A percentile compares a stretch with the other conserved stretches of the same genome.
These are phyloP conservation scores for Dunaliella primolecta DNA, from an alignment of 139 green algal genomes.

Conservation along the genomic window DNA sequence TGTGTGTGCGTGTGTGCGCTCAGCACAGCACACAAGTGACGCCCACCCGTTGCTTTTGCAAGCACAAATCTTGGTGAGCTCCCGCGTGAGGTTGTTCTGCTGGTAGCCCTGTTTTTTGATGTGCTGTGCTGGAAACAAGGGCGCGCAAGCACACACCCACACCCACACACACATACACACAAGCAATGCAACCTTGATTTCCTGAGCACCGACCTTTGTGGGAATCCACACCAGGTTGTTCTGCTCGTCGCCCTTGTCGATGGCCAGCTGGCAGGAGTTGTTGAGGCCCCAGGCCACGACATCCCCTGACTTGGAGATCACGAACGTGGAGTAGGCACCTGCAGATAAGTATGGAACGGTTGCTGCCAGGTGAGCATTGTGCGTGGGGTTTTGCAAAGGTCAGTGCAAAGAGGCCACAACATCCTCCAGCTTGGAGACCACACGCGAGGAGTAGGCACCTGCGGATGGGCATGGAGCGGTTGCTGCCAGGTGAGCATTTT, in stretches of 20 bases:
- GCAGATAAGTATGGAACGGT: too few relatives aligned
- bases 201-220: neutral
- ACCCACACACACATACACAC: neutral
- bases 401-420: too few relatives aligned
- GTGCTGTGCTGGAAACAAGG: too few relatives aligned
- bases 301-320: slow-evolving; percentile 47
- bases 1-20: neutral
- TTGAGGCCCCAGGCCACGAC: slow-evolving; percentile 83
- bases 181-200: neutral
- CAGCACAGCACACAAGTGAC: neutral
- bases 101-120: too few relatives aligned
- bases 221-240: slow-evolving; percentile 21
- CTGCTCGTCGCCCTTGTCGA: slow-evolving; percentile 19
- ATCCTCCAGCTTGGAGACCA: neutral
- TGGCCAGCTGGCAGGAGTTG: slow-evolving; percentile 87
- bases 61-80: too few relatives aligned
- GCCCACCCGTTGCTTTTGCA: neutral
- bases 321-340: slow-evolving; percentile 73
- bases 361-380: too few relatives aligned
- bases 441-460: slow-evolving; percentile 1
- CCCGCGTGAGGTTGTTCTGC: too few relatives aligned
- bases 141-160: neutral
- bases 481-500: too few relatives aligned
- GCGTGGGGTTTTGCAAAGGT: too few relatives aligned
- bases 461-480: neutral